Evolutionary conservation across 148 eudicot genomes (phyloP).

Genomic region (Amaranthus cruentus): DNA sequence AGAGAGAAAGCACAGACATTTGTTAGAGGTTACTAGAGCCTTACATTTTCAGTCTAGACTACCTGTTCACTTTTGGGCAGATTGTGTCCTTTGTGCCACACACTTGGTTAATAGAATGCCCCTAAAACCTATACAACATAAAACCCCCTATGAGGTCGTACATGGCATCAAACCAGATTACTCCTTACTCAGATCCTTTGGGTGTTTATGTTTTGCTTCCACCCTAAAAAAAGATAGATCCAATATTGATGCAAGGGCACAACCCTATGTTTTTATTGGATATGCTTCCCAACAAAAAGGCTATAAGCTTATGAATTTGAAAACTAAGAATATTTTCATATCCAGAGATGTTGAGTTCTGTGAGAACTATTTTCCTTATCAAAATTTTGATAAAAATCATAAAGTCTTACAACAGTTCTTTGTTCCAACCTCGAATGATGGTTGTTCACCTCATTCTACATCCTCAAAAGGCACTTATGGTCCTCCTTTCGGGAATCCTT

Average conservation of each 20-base stretch:
- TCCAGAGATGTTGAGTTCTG: slow-evolving; percentile 2
- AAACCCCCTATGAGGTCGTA: neutral
- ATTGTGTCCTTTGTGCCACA: slow-evolving; percentile 6
- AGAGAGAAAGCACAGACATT: too few species aligned
- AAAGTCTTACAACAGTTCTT: too few species aligned
- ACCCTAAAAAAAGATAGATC: neutral
- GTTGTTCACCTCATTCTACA: too few species aligned
- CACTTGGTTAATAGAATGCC: neutral
- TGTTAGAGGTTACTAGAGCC: too few species aligned
- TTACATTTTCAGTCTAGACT: neutral
- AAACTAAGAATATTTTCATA: neutral
- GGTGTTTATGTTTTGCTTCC: neutral
- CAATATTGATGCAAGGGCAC: neutral
- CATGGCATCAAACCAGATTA: neutral
- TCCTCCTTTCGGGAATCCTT: too few species aligned
- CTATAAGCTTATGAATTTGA: neutral
- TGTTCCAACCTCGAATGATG: too few species aligned
- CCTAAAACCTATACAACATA: neutral
- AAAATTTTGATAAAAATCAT: too few species aligned
- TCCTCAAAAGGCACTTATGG: too few species aligned
- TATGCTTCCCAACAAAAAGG: neutral
- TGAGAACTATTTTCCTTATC: neutral
- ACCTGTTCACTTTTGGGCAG: neutral
- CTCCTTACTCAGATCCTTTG: neutral
- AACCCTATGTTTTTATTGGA: neutral